Evolutionary conservation across 768 basidiomycete genomes (phyloP), one percentile per base, ranked within the genome.

Genomic region (Tulasnella sp.): DNA sequence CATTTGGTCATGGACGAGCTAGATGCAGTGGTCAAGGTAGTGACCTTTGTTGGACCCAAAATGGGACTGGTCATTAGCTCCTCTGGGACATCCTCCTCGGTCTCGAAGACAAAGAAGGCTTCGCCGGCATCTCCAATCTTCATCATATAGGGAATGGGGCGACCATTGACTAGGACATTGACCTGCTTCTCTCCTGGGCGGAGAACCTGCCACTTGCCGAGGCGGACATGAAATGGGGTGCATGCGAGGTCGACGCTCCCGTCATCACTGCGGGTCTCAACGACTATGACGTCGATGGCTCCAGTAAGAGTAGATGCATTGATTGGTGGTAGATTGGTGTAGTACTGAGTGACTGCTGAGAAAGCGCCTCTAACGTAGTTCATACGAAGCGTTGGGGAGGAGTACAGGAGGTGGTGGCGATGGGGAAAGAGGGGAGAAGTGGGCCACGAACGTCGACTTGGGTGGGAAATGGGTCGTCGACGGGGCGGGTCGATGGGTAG

Each of bases 71-170:
- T 99, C 61, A 92, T 85, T 60, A 99, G 80, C 67, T 92, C 87
- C 45, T 80, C 84, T 2, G 96, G 94, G 29, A 98, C 83, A 58
- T 97, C 91, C 36, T 84, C 88, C 37, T 93, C 88, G 0, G 94
- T 97, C 70, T 99, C 94, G 63, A 98, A 90, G 37, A 99, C 86
- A 65, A 98, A 98, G 75, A 98, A 99, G 0, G 93, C 96, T 71
- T 99, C 96, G 4, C 96, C 96, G 1, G 96, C 91, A 58, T 98
- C 96, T 37, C 92, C 93, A 60, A 98, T 91, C 75, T 99, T 98
- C 96, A 99, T 99, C 69, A 77, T 78, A 69, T 88, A 98, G 0
- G 94, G 94, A 56, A 92, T 84, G 41, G 77, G 76, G 63, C 81
- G 74, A 37, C 86, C 88, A 70, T 96, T 93, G 65, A 98, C 82